Evolutionary conservation across 2,329 filamentous ascomycete species (phyloP).

Genomic region (Pseudogymnoascus sp.): DNA sequence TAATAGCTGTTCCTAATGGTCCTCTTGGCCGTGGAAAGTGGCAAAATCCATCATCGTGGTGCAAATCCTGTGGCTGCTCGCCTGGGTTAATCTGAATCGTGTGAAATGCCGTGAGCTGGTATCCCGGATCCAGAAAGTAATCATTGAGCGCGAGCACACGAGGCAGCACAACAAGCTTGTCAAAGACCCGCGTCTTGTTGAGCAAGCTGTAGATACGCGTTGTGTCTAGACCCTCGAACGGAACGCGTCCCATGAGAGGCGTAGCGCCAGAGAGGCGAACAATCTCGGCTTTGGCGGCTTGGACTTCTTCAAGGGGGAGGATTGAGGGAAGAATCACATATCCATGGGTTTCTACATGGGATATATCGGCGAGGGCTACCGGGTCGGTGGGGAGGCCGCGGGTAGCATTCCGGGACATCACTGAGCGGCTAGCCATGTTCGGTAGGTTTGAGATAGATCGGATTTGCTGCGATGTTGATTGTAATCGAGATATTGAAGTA

Average conservation of each 20-base stretch:
- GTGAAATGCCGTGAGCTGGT: slow-evolving; percentile 30
- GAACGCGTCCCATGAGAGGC: slow-evolving; percentile 28
- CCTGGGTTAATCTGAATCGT: slow-evolving; percentile 33
- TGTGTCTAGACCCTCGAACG: slow-evolving; percentile 32
- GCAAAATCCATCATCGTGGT: slow-evolving; percentile 29
- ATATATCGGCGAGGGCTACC: background rate
- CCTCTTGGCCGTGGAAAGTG: slow-evolving; percentile 23
- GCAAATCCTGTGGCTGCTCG: slow-evolving; percentile 28
- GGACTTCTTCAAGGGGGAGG: slow-evolving; percentile 27
- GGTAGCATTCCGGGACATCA: background rate
- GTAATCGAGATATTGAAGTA: background rate
- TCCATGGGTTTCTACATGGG: slow-evolving; percentile 22
- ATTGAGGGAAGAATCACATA: slow-evolving; percentile 32
- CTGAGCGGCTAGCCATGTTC: background rate
- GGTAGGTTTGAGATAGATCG: background rate
- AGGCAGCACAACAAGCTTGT: slow-evolving; percentile 31
- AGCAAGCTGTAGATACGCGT: slow-evolving; percentile 32
- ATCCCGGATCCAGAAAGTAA: slow-evolving; percentile 32
- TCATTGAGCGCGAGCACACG: slow-evolving; percentile 33
- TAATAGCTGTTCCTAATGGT: slow-evolving; percentile 25
- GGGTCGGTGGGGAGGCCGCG: background rate
- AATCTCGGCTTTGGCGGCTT: slow-evolving; percentile 29
- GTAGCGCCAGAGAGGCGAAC: slow-evolving; percentile 28
- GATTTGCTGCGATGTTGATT: background rate
- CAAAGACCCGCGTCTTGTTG: slow-evolving; percentile 33